Conservation (phyloP, 1,284 basidiomycete species). For the Xerocomus minutiporus region DNA sequence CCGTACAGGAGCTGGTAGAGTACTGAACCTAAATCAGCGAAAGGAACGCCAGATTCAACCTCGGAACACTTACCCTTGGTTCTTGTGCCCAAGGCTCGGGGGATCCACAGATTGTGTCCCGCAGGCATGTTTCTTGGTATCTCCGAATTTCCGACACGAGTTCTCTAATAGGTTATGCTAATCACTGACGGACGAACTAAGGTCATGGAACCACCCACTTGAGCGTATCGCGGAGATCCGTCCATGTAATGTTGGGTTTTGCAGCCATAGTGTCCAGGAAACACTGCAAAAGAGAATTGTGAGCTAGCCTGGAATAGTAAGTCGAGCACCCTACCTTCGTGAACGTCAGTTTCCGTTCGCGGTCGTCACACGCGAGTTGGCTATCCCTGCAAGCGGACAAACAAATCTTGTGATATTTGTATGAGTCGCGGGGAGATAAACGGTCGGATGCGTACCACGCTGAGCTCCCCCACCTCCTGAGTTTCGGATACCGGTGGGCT, state of each 20-base stretch:
- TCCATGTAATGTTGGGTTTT: slow-evolving; percentile 22
- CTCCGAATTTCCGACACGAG: slow-evolving; percentile 15
- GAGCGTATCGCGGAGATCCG: slow-evolving; percentile 17
- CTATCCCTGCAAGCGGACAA: slow-evolving; percentile 28
- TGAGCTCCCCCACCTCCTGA: slow-evolving; percentile 11
- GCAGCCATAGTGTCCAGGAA: slow-evolving; percentile 19
- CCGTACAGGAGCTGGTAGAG: slow-evolving; percentile 10
- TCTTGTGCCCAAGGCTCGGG: slow-evolving; percentile 13
- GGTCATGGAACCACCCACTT: slow-evolving; percentile 13
- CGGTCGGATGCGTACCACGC: slow-evolving; percentile 15
- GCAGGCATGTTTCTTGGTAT: slow-evolving; percentile 11
- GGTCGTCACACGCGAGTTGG: slow-evolving; percentile 23
- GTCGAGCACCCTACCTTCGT: slow-evolving; percentile 19
- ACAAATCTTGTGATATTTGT: slow-evolving; percentile 21
- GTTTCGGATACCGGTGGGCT: slow-evolving; percentile 7
- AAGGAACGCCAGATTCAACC: not conserved
- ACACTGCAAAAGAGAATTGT: slow-evolving; percentile 12
- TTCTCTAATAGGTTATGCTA: slow-evolving; percentile 7
- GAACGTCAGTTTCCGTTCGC: slow-evolving; percentile 19
- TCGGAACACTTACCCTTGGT: slow-evolving; percentile 19
- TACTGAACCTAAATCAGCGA: slow-evolving; percentile 8
- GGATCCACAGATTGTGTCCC: not conserved
- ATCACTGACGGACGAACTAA: not conserved
- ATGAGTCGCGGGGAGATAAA: not conserved
- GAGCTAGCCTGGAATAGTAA: not conserved